Evolutionary conservation across 768 basidiomycete genomes (phyloP), one percentile per base, ranked within the genome.

Genomic region (Rubroboletus pulcherrimus): DNA sequence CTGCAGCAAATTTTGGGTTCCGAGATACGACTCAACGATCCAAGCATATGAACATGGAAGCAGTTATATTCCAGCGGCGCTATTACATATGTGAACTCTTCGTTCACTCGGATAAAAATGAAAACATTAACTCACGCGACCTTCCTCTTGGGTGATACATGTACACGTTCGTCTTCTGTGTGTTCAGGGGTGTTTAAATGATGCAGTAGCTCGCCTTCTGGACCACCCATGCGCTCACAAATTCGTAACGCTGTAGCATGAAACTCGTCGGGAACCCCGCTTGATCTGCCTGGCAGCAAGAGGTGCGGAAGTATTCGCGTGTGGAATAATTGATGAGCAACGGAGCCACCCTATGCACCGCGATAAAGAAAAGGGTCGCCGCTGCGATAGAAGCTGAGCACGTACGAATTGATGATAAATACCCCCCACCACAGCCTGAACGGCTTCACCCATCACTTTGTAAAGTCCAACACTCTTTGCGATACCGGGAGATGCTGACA

Each of bases 401-500:
- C 89, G 55, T 64, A 93, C 91, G 69, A 85, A 89, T 74, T 93
- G 89, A 63, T 86, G 83, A 63, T 84, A 90, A 12, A 91, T 79
- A 7, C 84, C 88, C 24, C 91, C 91, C 31, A 91, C 70, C 15
- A 91, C 76, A 3, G 87, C 91, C 61, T 87, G 83, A 5, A 91
- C 87, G 0, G 85, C 78, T 54, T 88, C 84, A 2, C 91, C 91
- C 63, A 86, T 81, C 19, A 91, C 84, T 63, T 91, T 92, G 63
- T 86, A 86, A 51, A 91, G 66, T 2, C 90, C 91, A 2, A 86
- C 80, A 39, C 79, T 77, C 57, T 71, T 73, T 45, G 81, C 66
- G n/a, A 81, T 62, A 52, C 71, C 72, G 39, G 71, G 66, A 54
- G 58, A 68, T 41, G 49, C 54, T 54, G 66, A 30, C 71, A 75